Percentiles rank a stretch among this genome's conserved stretches.
These are phyloP conservation scores for Ceratocystis eucalypticola DNA, from an alignment of 2,329 filamentous ascomycete species.

Conservation along the genomic window DNA sequence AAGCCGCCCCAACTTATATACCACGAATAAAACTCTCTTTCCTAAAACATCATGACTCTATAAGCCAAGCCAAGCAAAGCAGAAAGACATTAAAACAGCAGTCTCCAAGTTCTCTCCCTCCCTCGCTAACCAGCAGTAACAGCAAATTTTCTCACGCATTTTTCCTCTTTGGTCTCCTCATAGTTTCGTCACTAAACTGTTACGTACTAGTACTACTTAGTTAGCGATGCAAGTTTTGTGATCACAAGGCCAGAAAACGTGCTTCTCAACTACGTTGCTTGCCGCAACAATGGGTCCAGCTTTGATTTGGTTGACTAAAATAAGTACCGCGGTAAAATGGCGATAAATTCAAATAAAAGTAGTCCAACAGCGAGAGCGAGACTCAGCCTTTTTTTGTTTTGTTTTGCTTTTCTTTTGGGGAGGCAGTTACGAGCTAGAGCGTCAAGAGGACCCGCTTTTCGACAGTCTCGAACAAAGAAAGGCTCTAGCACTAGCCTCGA, in stretches of 20 bases:
- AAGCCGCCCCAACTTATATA: slow-evolving; percentile 5
- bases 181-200: slow-evolving; percentile 2
- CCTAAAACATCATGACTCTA: slow-evolving; percentile 4
- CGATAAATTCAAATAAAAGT: background rate
- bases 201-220: slow-evolving; percentile 4
- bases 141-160: background rate
- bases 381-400: background rate
- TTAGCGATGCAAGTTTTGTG: background rate
- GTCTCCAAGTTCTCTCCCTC: background rate
- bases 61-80: background rate
- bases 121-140: background rate
- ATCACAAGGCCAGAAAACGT: slow-evolving; percentile 7
- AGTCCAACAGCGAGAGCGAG: background rate
- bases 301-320: background rate
- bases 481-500: background rate
- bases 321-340: background rate
- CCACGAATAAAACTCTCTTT: background rate
- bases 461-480: slow-evolving; percentile 1
- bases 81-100: background rate
- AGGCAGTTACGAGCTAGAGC: background rate
- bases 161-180: background rate
- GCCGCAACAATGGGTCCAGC: background rate
- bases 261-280: background rate
- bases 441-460: background rate
- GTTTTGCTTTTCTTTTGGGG: too few species aligned